These are phyloP conservation scores for Phytophthora quininea DNA, from an alignment of 352 stramenopile genomes.

Conservation along the genomic window DNA sequence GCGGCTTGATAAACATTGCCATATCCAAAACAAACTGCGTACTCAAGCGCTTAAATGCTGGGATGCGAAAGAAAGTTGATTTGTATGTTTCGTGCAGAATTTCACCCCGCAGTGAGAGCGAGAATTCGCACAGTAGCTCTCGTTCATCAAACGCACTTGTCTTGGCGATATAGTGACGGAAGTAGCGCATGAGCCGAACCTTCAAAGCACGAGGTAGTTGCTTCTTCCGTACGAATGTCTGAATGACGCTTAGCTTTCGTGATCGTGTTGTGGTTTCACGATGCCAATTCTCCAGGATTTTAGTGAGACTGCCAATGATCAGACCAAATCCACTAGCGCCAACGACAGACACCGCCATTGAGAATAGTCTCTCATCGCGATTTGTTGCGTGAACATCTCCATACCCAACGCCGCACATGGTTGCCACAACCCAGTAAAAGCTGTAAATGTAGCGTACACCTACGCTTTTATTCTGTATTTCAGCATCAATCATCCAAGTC, in stretches of 20 bases:
- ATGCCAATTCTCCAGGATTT: conserved; percentile 83
- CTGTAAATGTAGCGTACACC: conserved; percentile 73
- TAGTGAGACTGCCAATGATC: conserved; percentile 86
- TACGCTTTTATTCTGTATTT: conserved; percentile 31
- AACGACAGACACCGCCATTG: conserved; percentile 76
- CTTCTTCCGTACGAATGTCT: conserved; percentile 71
- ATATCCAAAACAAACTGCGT: conserved; percentile 84
- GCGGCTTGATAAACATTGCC: conserved; percentile 86
- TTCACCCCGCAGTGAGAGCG: conserved; percentile 72
- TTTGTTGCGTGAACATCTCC: conserved; percentile 82
- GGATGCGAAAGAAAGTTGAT: conserved; percentile 77
- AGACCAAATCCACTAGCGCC: conserved; percentile 80
- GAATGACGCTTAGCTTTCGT: conserved; percentile 66
- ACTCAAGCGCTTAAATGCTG: conserved; percentile 72
- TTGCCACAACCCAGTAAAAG: conserved; percentile 88
- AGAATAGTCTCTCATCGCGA: conserved; percentile 67
- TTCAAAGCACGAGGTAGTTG: conserved; percentile 57
- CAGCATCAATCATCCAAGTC: conserved; percentile 48
- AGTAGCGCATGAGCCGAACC: conserved; percentile 67
- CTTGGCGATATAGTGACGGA: conserved; percentile 81
- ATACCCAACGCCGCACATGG: conserved; percentile 81
- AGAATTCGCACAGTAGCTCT: conserved; percentile 78
- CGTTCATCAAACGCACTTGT: conserved; percentile 80
- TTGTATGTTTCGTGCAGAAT: conserved; percentile 81
- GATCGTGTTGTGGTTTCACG: conserved; percentile 59